A percentile compares a stretch with the other conserved stretches of the same genome.
phyloP scores from a whole-genome alignment of 2,329 filamentous ascomycete species.

The Ceratocystis ficicola region DNA sequence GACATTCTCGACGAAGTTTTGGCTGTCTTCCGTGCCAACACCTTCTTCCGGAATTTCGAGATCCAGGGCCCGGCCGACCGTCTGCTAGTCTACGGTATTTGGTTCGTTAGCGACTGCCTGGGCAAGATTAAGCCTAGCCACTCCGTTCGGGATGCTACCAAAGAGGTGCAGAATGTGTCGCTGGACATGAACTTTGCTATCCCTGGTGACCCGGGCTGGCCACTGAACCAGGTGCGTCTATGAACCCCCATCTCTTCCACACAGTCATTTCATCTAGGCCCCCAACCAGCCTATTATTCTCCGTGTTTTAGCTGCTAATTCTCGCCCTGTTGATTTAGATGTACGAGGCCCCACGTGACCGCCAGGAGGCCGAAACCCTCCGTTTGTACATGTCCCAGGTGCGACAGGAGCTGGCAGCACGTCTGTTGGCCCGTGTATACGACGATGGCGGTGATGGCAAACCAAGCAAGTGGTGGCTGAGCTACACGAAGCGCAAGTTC shows the following conservation, averaged over 20 bases:
- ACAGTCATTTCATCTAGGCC: neutral
- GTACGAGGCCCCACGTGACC: conserved; percentile 76
- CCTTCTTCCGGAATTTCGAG: conserved; percentile 98
- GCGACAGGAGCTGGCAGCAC: conserved; percentile 73
- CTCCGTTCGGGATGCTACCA: conserved; percentile 44
- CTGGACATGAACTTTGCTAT: conserved; percentile 88
- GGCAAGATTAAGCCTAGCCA: conserved; percentile 71
- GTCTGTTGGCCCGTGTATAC: conserved; percentile 78
- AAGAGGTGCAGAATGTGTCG: conserved; percentile 82
- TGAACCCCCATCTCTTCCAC: neutral
- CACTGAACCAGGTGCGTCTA: conserved; percentile 66
- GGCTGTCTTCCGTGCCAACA: conserved; percentile 89
- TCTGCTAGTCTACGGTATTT: conserved; percentile 89
- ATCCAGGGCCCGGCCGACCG: conserved; percentile 93
- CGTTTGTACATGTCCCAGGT: conserved; percentile 87
- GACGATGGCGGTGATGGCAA: conserved; percentile 60
- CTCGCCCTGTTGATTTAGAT: conserved; percentile 38
- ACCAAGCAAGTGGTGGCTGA: conserved; percentile 87
- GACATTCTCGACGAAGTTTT: conserved; percentile 93
- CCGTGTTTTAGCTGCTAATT: too few species aligned
- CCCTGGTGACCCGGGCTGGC: conserved; percentile 84
- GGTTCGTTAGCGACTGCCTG: conserved; percentile 85
- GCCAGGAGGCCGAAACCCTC: conserved; percentile 79
- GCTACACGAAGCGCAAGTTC: conserved; percentile 98
- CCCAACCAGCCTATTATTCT: too few species aligned